These are phyloP conservation scores for Neurospora intermedia DNA, from an alignment of 495 filamentous ascomycete species.

Conservation along the genomic window DNA sequence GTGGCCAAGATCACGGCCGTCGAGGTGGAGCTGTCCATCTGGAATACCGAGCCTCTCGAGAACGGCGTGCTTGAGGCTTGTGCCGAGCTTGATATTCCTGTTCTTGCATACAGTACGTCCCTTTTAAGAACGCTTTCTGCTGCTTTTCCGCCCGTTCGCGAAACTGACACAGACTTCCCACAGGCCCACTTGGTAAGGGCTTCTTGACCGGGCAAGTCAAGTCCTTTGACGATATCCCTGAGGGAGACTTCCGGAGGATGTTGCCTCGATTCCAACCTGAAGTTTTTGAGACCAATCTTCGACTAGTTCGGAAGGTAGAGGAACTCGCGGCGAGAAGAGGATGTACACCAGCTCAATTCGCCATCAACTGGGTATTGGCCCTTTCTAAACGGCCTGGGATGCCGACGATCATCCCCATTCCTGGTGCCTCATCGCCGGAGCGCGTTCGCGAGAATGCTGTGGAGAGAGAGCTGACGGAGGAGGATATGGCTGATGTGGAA, in stretches of 20 bases:
- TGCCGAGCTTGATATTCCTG: conserved; percentile 58
- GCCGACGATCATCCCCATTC: conserved; percentile 72
- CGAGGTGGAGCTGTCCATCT: conserved; percentile 76
- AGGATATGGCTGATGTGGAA: conserved; percentile 41
- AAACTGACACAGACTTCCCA: neutral
- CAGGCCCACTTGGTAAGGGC: conserved; percentile 14
- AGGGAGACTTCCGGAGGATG: conserved; percentile 42
- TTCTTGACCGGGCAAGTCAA: conserved; percentile 54
- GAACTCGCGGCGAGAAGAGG: conserved; percentile 59
- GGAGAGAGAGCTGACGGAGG: conserved; percentile 33
- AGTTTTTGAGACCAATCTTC: conserved; percentile 63
- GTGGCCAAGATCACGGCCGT: conserved; percentile 61
- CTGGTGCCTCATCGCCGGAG: conserved; percentile 47
- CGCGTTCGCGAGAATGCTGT: conserved; percentile 41
- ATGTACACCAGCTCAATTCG: conserved; percentile 63
- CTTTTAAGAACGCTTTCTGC: neutral
- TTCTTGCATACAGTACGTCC: conserved; percentile 57
- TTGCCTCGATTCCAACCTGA: conserved; percentile 60
- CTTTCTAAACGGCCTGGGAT: conserved; percentile 48
- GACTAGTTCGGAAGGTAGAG: conserved; percentile 56
- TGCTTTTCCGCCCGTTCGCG: conserved; percentile 2
- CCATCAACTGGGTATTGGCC: conserved; percentile 57
- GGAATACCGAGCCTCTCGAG: conserved; percentile 50
- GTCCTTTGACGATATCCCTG: conserved; percentile 49
- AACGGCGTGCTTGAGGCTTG: conserved; percentile 68